phyloP scores from a whole-genome alignment of 2,329 filamentous ascomycete genomes.

The Xylaria sp. region DNA sequence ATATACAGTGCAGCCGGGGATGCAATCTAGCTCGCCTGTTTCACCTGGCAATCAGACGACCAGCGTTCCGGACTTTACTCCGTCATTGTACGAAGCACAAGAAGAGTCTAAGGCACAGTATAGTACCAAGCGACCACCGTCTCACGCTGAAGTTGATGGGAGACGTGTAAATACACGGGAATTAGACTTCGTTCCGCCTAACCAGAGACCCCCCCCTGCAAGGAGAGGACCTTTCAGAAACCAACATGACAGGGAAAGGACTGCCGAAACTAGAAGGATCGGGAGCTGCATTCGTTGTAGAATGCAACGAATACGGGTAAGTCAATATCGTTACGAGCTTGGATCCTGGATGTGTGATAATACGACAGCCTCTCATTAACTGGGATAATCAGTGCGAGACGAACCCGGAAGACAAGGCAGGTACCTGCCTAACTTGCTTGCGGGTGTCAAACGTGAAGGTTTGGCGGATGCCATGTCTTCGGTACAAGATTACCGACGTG shows the following conservation, averaged over 20 bases:
- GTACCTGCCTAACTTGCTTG: conserved; percentile 64
- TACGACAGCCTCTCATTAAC: conserved; percentile 32
- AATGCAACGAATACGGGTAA: conserved; percentile 70
- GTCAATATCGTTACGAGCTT: conserved; percentile 43
- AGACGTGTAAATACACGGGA: conserved; percentile 35
- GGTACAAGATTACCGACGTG: conserved; percentile 70
- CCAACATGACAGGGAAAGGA: conserved; percentile 61
- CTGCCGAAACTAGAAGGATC: conserved; percentile 66
- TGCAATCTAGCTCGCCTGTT: conserved; percentile 39
- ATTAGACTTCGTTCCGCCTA: conserved; percentile 51
- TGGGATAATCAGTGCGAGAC: conserved; percentile 59
- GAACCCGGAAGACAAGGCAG: conserved; percentile 58
- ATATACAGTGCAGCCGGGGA: conserved; percentile 43
- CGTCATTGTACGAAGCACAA: conserved; percentile 28
- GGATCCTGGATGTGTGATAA: conserved; percentile 3
- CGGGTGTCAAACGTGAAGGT: conserved; percentile 62
- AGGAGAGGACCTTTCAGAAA: conserved; percentile 66
- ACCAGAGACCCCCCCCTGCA: conserved; percentile 52
- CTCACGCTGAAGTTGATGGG: conserved; percentile 39
- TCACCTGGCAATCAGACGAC: conserved; percentile 41
- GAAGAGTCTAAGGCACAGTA: conserved; percentile 38
- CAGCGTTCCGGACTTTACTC: conserved; percentile 35
- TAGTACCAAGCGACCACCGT: conserved; percentile 29
- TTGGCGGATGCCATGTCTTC: conserved; percentile 65
- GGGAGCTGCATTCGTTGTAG: conserved; percentile 69